Percentiles rank a stretch among this genome's conserved stretches.
phyloP scores from a whole-genome alignment of 305 asterid genomes.

The Striga hermonthica region DNA sequence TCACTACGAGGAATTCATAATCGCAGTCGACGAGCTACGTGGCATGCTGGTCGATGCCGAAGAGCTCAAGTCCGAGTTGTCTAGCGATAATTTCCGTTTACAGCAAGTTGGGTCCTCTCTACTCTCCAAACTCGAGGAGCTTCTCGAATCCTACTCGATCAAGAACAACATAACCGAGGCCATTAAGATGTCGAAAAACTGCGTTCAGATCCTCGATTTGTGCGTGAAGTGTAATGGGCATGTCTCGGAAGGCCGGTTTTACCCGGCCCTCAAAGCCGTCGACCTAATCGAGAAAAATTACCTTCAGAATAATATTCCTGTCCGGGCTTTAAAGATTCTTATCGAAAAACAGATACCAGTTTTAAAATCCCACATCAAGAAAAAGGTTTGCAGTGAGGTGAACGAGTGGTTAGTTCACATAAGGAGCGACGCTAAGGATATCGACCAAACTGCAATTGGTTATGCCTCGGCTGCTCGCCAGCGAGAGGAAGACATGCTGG shows the following conservation, averaged over 20 bases:
- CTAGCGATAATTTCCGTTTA: slow-evolving; percentile 74
- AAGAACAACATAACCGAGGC: slow-evolving; percentile 83
- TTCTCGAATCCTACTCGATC: slow-evolving; percentile 70
- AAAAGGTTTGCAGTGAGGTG: slow-evolving; percentile 71
- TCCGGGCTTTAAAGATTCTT: slow-evolving; percentile 51
- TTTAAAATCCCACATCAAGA: slow-evolving; percentile 75
- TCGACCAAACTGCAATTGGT: slow-evolving; percentile 87
- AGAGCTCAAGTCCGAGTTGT: slow-evolving; percentile 82
- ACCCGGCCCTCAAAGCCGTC: slow-evolving; percentile 71
- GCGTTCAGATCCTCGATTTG: slow-evolving; percentile 73
- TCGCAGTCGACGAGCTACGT: slow-evolving; percentile 91
- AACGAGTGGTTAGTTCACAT: slow-evolving; percentile 89
- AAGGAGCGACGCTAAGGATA: slow-evolving; percentile 74
- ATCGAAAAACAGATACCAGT: slow-evolving; percentile 64
- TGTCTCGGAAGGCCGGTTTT: slow-evolving; percentile 75
- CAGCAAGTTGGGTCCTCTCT: slow-evolving; percentile 79
- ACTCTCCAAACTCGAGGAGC: slow-evolving; percentile 77
- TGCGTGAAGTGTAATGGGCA: slow-evolving; percentile 80
- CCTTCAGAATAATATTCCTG: slow-evolving; percentile 54
- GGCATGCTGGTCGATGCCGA: slow-evolving; percentile 96
- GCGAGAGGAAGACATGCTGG: slow-evolving; percentile 90
- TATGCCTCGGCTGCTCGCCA: slow-evolving; percentile 83
- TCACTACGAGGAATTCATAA: slow-evolving; percentile 85
- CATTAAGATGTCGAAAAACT: slow-evolving; percentile 69
- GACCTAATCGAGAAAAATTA: slow-evolving; percentile 64